Percentiles rank a stretch among this genome's conserved stretches.
These are phyloP conservation scores for Suaeda aralocaspica DNA, from an alignment of 148 eudicot species.

Conservation along the genomic window DNA sequence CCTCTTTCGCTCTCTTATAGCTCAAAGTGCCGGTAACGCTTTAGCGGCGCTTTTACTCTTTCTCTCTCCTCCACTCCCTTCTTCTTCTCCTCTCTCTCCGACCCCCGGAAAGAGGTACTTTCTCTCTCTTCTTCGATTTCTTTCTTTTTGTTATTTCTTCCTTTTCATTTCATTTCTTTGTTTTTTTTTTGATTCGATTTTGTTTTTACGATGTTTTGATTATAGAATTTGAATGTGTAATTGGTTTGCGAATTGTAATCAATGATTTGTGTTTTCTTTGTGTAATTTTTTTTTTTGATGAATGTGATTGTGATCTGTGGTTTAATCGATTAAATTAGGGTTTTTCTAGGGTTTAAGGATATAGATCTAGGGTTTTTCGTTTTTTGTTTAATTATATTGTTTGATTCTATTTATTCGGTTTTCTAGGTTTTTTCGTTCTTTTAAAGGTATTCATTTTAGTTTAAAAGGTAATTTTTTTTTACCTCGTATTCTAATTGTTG, in stretches of 20 bases:
- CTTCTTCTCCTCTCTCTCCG: neutral
- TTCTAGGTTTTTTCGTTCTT: no score
- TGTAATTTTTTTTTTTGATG: neutral
- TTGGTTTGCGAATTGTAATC: no score
- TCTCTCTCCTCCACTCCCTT: neutral
- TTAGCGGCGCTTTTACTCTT: no score
- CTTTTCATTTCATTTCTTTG: no score
- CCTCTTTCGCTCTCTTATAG: no score
- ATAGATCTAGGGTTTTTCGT: slow-evolving; percentile 19
- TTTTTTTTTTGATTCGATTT: neutral
- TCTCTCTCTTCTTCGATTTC: neutral
- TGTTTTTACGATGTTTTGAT: neutral
- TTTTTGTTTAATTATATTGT: neutral
- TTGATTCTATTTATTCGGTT: no score
- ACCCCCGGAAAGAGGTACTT: neutral
- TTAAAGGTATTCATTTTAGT: neutral
- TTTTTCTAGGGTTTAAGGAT: slow-evolving; percentile 23
- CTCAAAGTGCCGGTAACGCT: no score
- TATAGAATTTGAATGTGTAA: neutral
- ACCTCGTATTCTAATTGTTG: no score
- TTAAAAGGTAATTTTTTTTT: neutral
- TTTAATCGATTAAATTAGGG: neutral
- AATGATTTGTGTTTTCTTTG: neutral
- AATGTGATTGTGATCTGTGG: slow-evolving; percentile 4
- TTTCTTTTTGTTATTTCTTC: no score